A percentile compares a stretch with the other conserved stretches of the same genome.
Evolutionary conservation across 192 early-diverging fungal species (phyloP).

Genomic region (Mortierella alpina): DNA sequence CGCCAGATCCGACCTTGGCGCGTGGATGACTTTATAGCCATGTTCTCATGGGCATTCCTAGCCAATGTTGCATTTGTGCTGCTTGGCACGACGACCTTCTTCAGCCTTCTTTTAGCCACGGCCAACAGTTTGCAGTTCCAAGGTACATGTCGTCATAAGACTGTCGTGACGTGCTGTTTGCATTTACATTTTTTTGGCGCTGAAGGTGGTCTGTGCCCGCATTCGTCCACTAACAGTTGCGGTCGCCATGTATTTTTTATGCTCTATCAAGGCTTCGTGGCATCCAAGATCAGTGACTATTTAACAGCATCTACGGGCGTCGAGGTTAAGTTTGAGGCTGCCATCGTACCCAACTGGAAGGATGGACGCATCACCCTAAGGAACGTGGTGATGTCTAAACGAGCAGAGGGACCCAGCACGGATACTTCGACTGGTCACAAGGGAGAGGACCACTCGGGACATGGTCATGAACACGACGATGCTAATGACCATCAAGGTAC

Average conservation of each 20-base stretch:
- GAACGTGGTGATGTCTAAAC: constrained; percentile 74
- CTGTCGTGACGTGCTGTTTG: background rate
- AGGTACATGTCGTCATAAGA: constrained; percentile 50
- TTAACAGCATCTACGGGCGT: constrained; percentile 84
- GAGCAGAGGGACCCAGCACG: constrained; percentile 4
- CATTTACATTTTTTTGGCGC: background rate
- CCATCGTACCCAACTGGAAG: constrained; percentile 93
- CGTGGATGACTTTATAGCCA: constrained; percentile 88
- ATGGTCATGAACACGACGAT: constrained; percentile 49
- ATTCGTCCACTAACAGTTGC: background rate
- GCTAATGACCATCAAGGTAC: constrained; percentile 18
- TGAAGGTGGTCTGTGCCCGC: constrained; percentile 26
- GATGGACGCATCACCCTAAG: constrained; percentile 86
- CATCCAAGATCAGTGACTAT: constrained; percentile 81
- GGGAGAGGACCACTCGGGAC: constrained; percentile 48
- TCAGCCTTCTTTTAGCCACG: constrained; percentile 80
- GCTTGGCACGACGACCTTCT: constrained; percentile 89
- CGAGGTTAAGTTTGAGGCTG: constrained; percentile 88
- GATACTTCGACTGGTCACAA: constrained; percentile 7
- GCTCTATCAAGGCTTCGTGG: constrained; percentile 73
- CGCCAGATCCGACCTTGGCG: constrained; percentile 80
- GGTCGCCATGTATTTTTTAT: background rate
- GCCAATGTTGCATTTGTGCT: constrained; percentile 88
- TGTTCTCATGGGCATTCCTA: constrained; percentile 89
- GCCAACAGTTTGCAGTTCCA: constrained; percentile 89